Evolutionary conservation across 2,329 filamentous ascomycete species (phyloP).

Genomic region (Cytospora leucostoma): DNA sequence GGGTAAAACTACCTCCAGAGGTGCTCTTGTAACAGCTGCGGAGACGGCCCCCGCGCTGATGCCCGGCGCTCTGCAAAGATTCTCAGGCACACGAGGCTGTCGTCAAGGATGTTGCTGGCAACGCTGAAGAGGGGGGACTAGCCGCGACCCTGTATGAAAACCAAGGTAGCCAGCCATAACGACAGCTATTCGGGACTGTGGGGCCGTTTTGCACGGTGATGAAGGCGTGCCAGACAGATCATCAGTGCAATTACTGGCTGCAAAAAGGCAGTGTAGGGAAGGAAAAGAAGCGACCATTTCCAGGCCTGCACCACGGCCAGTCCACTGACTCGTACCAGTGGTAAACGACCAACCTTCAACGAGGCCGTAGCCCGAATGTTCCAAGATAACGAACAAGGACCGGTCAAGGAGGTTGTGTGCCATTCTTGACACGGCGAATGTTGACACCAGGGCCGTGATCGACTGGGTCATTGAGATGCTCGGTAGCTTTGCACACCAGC

Average conservation of each 20-base stretch:
- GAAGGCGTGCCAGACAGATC: constrained; percentile 28
- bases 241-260: neutral
- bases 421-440: constrained; percentile 17
- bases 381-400: constrained; percentile 20
- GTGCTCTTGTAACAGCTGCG: constrained; percentile 40
- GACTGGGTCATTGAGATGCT: constrained; percentile 14
- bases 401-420: constrained; percentile 29
- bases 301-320: constrained; percentile 27
- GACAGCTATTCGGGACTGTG: constrained; percentile 31
- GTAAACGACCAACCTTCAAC: constrained; percentile 26
- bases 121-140: constrained; percentile 32
- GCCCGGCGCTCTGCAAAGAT: constrained; percentile 33
- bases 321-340: constrained; percentile 26
- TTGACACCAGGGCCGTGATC: constrained; percentile 4
- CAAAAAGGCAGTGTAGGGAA: neutral
- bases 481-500: constrained; percentile 17
- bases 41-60: constrained; percentile 37
- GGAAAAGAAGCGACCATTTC: constrained; percentile 7
- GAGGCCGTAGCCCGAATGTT: constrained; percentile 26
- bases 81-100: constrained; percentile 32
- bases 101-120: constrained; percentile 34
- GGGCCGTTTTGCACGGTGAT: constrained; percentile 32
- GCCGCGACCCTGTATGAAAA: constrained; percentile 33
- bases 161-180: constrained; percentile 32
- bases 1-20: constrained; percentile 37